A percentile compares a stretch with the other conserved stretches of the same genome.
Conservation (phyloP, 768 basidiomycete species). For the Pleurotus djamor region DNA sequence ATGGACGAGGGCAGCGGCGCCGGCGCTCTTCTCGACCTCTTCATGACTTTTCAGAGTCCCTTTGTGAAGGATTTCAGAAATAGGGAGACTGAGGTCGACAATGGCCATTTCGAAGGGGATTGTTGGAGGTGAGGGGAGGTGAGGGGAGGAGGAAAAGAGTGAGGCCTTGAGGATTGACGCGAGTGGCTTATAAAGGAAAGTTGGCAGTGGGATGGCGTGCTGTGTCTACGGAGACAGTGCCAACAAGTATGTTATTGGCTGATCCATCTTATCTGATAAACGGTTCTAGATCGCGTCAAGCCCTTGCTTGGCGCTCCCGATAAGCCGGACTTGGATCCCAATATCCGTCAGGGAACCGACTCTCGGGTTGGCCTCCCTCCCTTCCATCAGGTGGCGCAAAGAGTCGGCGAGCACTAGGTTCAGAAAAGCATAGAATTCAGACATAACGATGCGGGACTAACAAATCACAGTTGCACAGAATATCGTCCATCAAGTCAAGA, state of each 20-base stretch:
- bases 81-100: conserved; percentile 37
- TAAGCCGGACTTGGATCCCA: too few relatives aligned
- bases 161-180: conserved; percentile 7
- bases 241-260: background rate
- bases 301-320: background rate
- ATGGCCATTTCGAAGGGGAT: conserved; percentile 17
- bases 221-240: background rate
- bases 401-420: too few relatives aligned
- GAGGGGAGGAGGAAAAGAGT: conserved; percentile 11
- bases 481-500: too few relatives aligned
- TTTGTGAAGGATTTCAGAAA: conserved; percentile 46
- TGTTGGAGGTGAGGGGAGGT: conserved; percentile 21
- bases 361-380: too few relatives aligned
- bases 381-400: too few relatives aligned
- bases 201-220: background rate
- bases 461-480: too few relatives aligned
- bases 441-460: too few relatives aligned
- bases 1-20: conserved; percentile 53
- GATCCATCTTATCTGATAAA: conserved; percentile 3
- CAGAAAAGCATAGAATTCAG: too few relatives aligned
- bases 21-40: conserved; percentile 52
- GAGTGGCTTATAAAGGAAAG: conserved; percentile 5
- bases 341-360: too few relatives aligned
- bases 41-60: conserved; percentile 54
- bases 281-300: background rate